Conservation (phyloP, 2,329 filamentous ascomycete species). For the Aspergillus ibericus region DNA sequence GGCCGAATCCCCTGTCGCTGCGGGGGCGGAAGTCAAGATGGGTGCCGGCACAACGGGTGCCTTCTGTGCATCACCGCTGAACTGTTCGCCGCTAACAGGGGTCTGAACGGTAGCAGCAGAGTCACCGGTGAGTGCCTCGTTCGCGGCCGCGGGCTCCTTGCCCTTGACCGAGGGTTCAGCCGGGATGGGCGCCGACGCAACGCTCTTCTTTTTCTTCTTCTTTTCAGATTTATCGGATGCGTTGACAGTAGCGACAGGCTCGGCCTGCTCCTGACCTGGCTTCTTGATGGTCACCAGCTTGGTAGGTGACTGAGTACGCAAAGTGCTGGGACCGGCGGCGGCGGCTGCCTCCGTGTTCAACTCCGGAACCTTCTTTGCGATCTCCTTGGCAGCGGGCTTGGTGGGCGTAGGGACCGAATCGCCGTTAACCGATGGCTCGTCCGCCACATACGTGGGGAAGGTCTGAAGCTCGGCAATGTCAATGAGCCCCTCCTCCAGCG, state of each 20-base stretch:
- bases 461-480: conserved; percentile 68
- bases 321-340: conserved; percentile 16
- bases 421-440: conserved; percentile 49
- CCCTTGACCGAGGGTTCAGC: conserved; percentile 43
- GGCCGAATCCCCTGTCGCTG: conserved; percentile 45
- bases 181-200: conserved; percentile 38
- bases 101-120: conserved; percentile 5
- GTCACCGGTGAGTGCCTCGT: conserved; percentile 11
- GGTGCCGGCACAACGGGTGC: conserved; percentile 8
- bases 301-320: conserved; percentile 37
- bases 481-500: conserved; percentile 70
- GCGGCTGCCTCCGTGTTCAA: conserved; percentile 25
- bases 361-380: conserved; percentile 42
- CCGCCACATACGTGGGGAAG: conserved; percentile 43
- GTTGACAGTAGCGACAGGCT: conserved; percentile 22
- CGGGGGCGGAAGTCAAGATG: neutral
- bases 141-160: conserved; percentile 29
- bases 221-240: conserved; percentile 63
- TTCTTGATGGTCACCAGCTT: conserved; percentile 47
- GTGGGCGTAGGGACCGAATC: conserved; percentile 37
- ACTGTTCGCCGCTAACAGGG: conserved; percentile 8
- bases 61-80: conserved; percentile 13
- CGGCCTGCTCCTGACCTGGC: conserved; percentile 36
- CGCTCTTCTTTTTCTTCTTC: conserved; percentile 65
- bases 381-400: conserved; percentile 42